phyloP scores from a whole-genome alignment of 345 rosid species.

The Moricandia moricandioides region DNA sequence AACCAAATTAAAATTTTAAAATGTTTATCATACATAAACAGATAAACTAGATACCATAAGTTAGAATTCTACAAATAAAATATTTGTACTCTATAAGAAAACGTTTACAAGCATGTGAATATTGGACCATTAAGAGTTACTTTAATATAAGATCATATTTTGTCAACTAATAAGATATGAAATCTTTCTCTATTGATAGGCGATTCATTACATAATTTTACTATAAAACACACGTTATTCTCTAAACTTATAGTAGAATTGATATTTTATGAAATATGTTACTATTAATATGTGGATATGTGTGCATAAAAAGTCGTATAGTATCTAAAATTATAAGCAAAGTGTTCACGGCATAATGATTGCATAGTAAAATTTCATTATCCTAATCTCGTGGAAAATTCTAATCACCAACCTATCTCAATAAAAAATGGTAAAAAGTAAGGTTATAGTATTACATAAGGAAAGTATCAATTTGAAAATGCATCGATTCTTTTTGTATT shows the following conservation, averaged over 20 bases:
- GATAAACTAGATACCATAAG: no score
- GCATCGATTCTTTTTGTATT: conserved; percentile 4
- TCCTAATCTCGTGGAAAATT: conserved; percentile 13
- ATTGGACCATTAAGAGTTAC: conserved; percentile 7
- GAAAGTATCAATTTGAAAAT: conserved; percentile 21
- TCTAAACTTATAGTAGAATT: not conserved
- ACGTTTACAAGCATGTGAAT: conserved; percentile 25
- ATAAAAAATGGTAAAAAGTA: conserved; percentile 20
- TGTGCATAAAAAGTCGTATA: conserved; percentile 7
- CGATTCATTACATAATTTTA: not conserved
- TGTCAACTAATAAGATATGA: conserved; percentile 23
- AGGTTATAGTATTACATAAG: conserved; percentile 17
- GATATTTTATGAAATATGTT: not conserved
- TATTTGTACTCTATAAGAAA: not conserved
- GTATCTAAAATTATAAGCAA: not conserved
- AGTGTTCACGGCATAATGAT: conserved; percentile 33
- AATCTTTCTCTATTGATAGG: conserved; percentile 11
- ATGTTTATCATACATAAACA: no score
- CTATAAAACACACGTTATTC: not conserved
- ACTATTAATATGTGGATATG: conserved; percentile 6
- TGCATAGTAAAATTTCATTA: conserved; percentile 34
- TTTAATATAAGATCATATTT: conserved; percentile 10
- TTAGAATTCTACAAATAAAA: no score
- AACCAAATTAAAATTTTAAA: no score
- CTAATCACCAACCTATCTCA: conserved; percentile 28